phyloP scores from a whole-genome alignment of 192 early-diverging fungal species.

The Chytriomyces confervae region DNA sequence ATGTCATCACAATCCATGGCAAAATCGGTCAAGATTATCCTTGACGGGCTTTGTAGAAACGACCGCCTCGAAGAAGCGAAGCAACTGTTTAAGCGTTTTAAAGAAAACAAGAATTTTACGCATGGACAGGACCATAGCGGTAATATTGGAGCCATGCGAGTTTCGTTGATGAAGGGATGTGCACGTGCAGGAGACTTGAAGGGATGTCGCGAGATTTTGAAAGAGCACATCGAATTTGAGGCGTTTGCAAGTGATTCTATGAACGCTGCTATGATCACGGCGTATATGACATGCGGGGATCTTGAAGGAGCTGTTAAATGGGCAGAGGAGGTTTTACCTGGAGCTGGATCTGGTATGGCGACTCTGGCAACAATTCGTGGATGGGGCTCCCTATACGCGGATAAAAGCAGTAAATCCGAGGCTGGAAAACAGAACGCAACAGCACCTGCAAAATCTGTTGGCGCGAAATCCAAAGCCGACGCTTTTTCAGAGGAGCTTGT shows the following conservation, averaged over 20 bases:
- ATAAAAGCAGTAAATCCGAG: neutral
- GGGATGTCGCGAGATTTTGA: neutral
- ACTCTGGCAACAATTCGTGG: neutral
- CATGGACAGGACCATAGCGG: neutral
- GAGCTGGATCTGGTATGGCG: constrained; percentile 23
- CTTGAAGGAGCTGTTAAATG: constrained; percentile 17
- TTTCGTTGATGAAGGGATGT: neutral
- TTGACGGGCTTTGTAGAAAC: neutral
- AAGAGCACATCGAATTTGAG: neutral
- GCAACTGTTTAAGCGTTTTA: neutral
- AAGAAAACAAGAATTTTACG: neutral
- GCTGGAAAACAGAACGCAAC: neutral
- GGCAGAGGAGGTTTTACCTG: constrained; percentile 22
- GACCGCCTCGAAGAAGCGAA: neutral
- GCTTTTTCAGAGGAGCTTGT: neutral
- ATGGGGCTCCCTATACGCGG: neutral
- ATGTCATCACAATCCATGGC: neutral
- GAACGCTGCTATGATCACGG: constrained; percentile 31
- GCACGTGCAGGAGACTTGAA: constrained; percentile 2
- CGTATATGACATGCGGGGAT: constrained; percentile 1
- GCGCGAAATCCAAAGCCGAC: neutral
- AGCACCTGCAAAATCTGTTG: neutral
- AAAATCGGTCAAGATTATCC: constrained; percentile 18
- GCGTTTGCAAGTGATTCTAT: constrained; percentile 8
- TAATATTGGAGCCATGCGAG: constrained; percentile 13